Conservation (phyloP, 1,139 yeast genomes). For the Pichia sp. region DNA sequence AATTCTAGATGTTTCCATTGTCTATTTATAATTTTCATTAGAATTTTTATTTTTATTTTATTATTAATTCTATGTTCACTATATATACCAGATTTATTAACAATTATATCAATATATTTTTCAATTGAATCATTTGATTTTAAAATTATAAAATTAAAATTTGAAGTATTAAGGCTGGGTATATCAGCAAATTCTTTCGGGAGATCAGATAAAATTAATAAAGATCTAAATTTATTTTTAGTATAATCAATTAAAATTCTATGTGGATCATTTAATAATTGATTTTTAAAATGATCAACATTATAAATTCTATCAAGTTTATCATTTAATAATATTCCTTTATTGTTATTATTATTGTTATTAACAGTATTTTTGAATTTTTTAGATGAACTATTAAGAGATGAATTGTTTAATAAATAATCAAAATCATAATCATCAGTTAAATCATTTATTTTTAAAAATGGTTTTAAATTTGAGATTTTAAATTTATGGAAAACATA, state of each 20-base stretch:
- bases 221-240: conserved; percentile 58
- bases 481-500: conserved; percentile 52
- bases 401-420: conserved; percentile 5
- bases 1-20: conserved; percentile 21
- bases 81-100: conserved; percentile 42
- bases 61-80: conserved; percentile 42
- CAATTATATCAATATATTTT: conserved; percentile 37
- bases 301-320: conserved; percentile 52
- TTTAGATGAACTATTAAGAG: background rate
- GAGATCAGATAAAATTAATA: conserved; percentile 44
- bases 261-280: conserved; percentile 46
- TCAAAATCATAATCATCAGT: conserved; percentile 22
- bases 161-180: conserved; percentile 29
- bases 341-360: background rate
- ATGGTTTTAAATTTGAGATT: conserved; percentile 40
- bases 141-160: conserved; percentile 41
- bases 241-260: conserved; percentile 58
- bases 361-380: background rate
- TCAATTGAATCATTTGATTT: conserved; percentile 39
- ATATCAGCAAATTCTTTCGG: conserved; percentile 33
- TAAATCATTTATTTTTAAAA: conserved; percentile 25
- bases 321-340: conserved; percentile 24
- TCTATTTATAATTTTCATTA: conserved; percentile 28
- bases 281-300: conserved; percentile 37
- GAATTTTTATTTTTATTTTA: conserved; percentile 33